These are phyloP conservation scores for Flaveria bidentis DNA, from an alignment of 129 eudicot genomes.

Conservation along the genomic window DNA sequence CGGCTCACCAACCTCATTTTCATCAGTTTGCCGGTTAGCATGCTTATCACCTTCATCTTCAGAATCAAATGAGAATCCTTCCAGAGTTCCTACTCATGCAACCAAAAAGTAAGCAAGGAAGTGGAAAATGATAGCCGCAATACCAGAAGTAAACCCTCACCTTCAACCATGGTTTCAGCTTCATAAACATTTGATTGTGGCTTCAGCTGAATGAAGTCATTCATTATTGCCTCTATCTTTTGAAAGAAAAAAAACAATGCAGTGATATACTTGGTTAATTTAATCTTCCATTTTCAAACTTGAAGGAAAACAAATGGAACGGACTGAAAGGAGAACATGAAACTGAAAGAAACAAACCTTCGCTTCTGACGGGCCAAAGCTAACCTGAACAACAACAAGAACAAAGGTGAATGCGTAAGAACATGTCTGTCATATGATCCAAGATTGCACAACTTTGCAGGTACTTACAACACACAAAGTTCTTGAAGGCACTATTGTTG, in stretches of 20 bases:
- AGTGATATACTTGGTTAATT: neutral
- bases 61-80: constrained; percentile 84
- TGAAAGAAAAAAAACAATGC: constrained; percentile 5
- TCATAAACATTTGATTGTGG: constrained; percentile 89
- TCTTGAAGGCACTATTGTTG: constrained; percentile 80
- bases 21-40: constrained; percentile 42
- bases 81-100: constrained; percentile 68
- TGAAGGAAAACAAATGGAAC: neutral
- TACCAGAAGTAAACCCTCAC: constrained; percentile 41
- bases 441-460: constrained; percentile 14
- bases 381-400: constrained; percentile 57
- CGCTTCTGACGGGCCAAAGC: constrained; percentile 97
- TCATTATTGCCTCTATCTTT: constrained; percentile 95
- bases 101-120: constrained; percentile 15
- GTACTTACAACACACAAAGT: constrained; percentile 87
- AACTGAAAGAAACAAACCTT: constrained; percentile 58
- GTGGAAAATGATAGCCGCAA: neutral
- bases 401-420: constrained; percentile 19
- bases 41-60: constrained; percentile 85
- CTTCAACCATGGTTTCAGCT: constrained; percentile 99
- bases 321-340: neutral
- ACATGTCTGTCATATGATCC: constrained; percentile 14
- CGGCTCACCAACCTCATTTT: constrained; percentile 60
- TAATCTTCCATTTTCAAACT: neutral
- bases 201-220: constrained; percentile 89